Conservation (phyloP, 2,329 filamentous ascomycete species). For the Geosmithia putterillii region DNA sequence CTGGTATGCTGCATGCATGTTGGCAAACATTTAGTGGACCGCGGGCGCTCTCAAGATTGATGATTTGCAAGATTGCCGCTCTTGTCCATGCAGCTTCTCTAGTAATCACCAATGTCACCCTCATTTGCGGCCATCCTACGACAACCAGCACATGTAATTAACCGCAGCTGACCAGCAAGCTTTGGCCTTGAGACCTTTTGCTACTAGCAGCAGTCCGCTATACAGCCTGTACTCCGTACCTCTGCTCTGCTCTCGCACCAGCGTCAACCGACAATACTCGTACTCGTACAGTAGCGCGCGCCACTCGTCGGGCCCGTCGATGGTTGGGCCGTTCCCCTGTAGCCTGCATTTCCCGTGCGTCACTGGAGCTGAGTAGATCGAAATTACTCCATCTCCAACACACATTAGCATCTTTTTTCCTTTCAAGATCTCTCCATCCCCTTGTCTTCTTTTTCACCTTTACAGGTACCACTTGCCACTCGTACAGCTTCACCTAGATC, state of each 20-base stretch:
- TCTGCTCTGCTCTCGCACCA: too few relatives aligned
- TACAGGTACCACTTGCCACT: background rate
- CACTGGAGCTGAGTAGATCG: background rate
- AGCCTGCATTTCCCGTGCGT: background rate
- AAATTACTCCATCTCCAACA: background rate
- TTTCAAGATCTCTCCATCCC: background rate
- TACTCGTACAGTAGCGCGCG: background rate
- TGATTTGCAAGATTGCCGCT: too few relatives aligned
- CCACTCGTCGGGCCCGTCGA: too few relatives aligned
- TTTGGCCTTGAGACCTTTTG: background rate
- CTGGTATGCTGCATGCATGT: too few relatives aligned
- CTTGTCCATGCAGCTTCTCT: too few relatives aligned
- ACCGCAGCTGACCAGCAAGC: background rate
- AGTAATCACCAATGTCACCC: too few relatives aligned
- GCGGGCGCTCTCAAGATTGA: too few relatives aligned
- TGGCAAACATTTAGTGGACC: too few relatives aligned
- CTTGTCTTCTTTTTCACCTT: background rate
- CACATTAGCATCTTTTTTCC: background rate
- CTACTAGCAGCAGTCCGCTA: too few relatives aligned
- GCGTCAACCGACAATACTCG: background rate
- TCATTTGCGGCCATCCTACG: too few relatives aligned
- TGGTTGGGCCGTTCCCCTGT: background rate
- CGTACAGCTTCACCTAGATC: too few relatives aligned
- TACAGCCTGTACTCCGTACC: background rate
- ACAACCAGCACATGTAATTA: background rate